Base-by-base conservation (phyloP, 257 asterid species). In the Petunia axillaris region DNA sequence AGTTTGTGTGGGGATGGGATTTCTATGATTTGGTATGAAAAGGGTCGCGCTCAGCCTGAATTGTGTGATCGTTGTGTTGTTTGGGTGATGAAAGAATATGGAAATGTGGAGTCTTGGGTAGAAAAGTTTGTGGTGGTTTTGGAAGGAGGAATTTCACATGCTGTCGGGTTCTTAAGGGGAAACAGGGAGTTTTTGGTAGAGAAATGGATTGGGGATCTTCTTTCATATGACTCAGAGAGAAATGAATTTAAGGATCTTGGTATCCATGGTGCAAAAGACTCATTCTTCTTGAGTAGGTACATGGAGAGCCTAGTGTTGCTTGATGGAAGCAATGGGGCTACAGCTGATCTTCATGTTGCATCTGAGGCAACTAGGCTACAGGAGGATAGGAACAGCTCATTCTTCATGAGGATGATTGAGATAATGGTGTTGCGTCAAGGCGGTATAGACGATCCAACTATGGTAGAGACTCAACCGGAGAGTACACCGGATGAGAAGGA, bases 81-180 rank as follows among this genome's bases (percentile, higher is more conserved):
- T 36, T 87, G 91, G 91, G 83, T 82, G 39, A 87, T 87, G 89
- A 63, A 78, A 75, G 64, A 80, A 6, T 87, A 87, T 46, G 86
- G 87, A 2, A 82, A 82, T 16, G 8, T 8, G 8, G 68, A 75
- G 44, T 83, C 91, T 2, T 87, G 91, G 91, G 74, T 70, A 41
- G 80, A 50, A 57, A 75, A 67, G 35, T 84, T 77, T 52, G 4
- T 6, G 3, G 65, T 86, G 39, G 41, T 35, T 14, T 16, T 82
- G 39, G 80, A 53, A 25, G 64, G 70, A 64, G 87, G 82, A 2
- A 13, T 80, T 6, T 82, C 83, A 76, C 54, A 43, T 77, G 43
- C 85, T 62, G 63, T 82, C 14, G 88, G 89, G 10, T 40, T 81
- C 15, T 25, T 25, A 25, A 79, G 86, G 66, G 25, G n/a, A 4